These are phyloP conservation scores for Amaranthus hypochondriacus DNA, from an alignment of 148 eudicot genomes.

Conservation along the genomic window DNA sequence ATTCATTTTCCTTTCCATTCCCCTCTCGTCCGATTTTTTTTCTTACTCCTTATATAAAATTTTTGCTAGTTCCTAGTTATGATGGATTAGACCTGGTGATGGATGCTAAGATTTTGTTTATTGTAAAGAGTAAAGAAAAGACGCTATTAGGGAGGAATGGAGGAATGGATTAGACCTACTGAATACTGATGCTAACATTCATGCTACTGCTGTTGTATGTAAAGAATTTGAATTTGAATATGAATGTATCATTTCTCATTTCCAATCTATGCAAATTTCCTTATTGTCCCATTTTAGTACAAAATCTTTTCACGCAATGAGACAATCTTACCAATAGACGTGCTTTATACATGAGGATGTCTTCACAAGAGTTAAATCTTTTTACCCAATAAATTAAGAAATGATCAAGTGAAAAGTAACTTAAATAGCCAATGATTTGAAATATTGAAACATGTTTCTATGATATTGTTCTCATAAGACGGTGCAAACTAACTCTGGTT, in stretches of 20 bases:
- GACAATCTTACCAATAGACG: too few species aligned
- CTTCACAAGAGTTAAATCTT: too few species aligned
- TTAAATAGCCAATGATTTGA: too few species aligned
- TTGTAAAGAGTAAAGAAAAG: slow-evolving; percentile 16
- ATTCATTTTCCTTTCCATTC: neutral
- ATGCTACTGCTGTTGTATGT: slow-evolving; percentile 11
- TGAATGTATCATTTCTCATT: neutral
- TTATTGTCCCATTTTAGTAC: too few species aligned
- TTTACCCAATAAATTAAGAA: too few species aligned
- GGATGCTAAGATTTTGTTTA: slow-evolving; percentile 19
- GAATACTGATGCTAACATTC: slow-evolving; percentile 3
- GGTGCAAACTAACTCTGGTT: too few species aligned
- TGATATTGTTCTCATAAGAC: too few species aligned
- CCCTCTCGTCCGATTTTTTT: neutral
- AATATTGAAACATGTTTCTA: too few species aligned
- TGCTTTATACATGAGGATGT: too few species aligned
- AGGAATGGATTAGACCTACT: slow-evolving; percentile 1
- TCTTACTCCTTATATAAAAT: neutral
- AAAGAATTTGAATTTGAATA: slow-evolving; percentile 6
- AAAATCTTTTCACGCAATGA: too few species aligned
- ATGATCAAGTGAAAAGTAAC: too few species aligned
- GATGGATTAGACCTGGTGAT: slow-evolving; percentile 14
- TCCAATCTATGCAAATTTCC: neutral
- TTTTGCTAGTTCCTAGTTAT: neutral
- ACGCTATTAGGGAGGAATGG: neutral